These are phyloP conservation scores for Serendipita sp. DNA, from an alignment of 768 basidiomycete genomes.

Conservation along the genomic window DNA sequence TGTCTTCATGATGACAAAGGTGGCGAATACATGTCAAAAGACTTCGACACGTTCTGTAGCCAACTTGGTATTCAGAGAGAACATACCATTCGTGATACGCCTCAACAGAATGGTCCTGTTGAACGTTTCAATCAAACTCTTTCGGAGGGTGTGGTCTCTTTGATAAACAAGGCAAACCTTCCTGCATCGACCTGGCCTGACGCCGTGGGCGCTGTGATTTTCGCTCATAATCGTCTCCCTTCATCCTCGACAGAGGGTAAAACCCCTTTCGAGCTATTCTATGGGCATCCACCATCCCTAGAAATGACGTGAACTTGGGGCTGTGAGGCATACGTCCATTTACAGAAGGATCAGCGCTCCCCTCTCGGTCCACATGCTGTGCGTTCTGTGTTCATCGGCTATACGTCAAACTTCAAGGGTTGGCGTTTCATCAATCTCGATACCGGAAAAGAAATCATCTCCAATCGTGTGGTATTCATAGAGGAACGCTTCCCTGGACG, in stretches of 20 bases:
- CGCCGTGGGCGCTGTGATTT: neutral
- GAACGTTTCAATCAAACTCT: slow-evolving; percentile 9
- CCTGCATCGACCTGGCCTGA: slow-evolving; percentile 6
- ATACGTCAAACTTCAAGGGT: slow-evolving; percentile 19
- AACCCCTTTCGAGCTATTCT: neutral
- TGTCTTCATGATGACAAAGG: slow-evolving; percentile 9
- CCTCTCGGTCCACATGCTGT: slow-evolving; percentile 9
- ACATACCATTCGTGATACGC: slow-evolving; percentile 8
- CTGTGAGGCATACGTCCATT: slow-evolving; percentile 24
- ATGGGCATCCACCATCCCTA: neutral
- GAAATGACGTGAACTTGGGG: slow-evolving; percentile 15
- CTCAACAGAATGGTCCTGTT: slow-evolving; percentile 10
- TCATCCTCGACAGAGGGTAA: neutral
- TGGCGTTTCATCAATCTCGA: slow-evolving; percentile 12
- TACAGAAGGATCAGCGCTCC: slow-evolving; percentile 18
- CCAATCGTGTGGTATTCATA: neutral
- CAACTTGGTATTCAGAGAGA: slow-evolving; percentile 6
- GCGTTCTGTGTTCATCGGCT: slow-evolving; percentile 26
- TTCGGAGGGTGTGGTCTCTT: neutral
- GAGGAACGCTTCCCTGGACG: neutral
- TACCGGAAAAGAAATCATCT: neutral
- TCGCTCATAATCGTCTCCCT: neutral
- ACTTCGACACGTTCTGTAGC: neutral
- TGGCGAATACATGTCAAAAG: slow-evolving; percentile 8
- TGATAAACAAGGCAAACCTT: slow-evolving; percentile 4